phyloP scores from a whole-genome alignment of 2,329 filamentous ascomycete species.

The Penicillium polonicum region DNA sequence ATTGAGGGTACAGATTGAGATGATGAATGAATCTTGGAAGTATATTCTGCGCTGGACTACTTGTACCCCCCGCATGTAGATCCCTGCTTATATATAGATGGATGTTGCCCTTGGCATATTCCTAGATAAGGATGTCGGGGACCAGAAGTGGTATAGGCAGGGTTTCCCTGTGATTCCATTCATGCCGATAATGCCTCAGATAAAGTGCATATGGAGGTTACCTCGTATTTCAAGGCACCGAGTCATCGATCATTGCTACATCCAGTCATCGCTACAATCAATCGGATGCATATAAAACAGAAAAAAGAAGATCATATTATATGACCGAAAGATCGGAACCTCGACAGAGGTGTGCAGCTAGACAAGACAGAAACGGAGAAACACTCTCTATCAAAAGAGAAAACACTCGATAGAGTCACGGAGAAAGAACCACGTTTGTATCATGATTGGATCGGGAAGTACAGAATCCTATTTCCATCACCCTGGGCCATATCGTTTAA shows the following conservation, averaged over 20 bases:
- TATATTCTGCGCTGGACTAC: neutral
- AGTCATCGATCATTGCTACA: too few species aligned
- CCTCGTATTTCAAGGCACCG: neutral
- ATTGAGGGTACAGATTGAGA: neutral
- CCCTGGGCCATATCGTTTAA: constrained; percentile 27
- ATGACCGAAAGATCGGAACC: neutral
- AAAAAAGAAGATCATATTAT: constrained; percentile 8
- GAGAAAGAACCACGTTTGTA: constrained; percentile 28
- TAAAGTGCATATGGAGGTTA: neutral
- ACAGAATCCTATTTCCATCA: constrained; percentile 26
- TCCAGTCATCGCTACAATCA: neutral
- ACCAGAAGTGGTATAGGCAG: constrained; percentile 1
- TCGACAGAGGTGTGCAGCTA: neutral
- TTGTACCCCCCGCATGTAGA: constrained; percentile 5
- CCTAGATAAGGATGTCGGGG: neutral
- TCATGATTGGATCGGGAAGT: constrained; percentile 29
- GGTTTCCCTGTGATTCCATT: neutral
- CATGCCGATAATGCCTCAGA: neutral
- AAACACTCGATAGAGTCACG: constrained; percentile 11
- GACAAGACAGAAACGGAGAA: constrained; percentile 1
- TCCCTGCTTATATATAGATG: neutral
- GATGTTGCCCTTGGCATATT: neutral
- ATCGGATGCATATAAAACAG: neutral
- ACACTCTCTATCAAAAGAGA: constrained; percentile 1
- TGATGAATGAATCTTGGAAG: neutral